Evolutionary conservation across 208 protist species (phyloP), one percentile per base, ranked within the genome.

Genomic region (Sergeia podlipaevii): DNA sequence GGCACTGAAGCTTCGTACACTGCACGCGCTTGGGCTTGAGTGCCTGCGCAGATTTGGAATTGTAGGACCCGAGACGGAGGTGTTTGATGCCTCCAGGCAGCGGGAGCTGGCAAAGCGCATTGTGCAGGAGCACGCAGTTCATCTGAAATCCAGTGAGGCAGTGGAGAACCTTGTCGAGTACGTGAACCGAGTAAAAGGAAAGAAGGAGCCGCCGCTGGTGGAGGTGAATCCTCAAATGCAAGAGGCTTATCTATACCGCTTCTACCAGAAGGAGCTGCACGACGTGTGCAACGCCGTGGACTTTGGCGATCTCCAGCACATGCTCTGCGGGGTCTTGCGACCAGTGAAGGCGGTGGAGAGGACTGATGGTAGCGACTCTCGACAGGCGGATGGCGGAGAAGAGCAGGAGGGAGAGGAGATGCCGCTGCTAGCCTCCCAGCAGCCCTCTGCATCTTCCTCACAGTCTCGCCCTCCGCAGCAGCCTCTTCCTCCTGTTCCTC

Each of bases 21-120:
- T 95, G 21, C 88, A 95, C 46, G 70, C 84, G 20, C 92, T 95
- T 67, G 84, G 85, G 0, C 53, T 92, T 4, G 76, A 91, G 56
- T 88, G 79, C 56, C 62, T 95, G 20, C 83, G 87, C 17, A 80
- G 77, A 15, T 86, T 84, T 55, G 74, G 73, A 2, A 48, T 26
- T 30, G 70, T 91, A 11, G 56, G 66, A 0, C 15, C 68, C 17
- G 47, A 55, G 3, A 83, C 77, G 13, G 74, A 75, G 23, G 74
- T 95, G 3, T 75, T 80, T 36, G 84, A 91, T 53, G 75, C 72
- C 0, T 49, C 48, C 4, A 57, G 70, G 47, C 87, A 95, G 58
- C 49, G 53, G 34, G 27, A 81, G 34, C 53, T 91, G 6, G 83
- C 80, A 2, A 23, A 60, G 17, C 43, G 58, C 1, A 73, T 95